Percentiles rank a stretch among this genome's conserved stretches.
Evolutionary conservation across 2,329 filamentous ascomycete genomes (phyloP).

Genomic region (Paraconiothyrium sp.): DNA sequence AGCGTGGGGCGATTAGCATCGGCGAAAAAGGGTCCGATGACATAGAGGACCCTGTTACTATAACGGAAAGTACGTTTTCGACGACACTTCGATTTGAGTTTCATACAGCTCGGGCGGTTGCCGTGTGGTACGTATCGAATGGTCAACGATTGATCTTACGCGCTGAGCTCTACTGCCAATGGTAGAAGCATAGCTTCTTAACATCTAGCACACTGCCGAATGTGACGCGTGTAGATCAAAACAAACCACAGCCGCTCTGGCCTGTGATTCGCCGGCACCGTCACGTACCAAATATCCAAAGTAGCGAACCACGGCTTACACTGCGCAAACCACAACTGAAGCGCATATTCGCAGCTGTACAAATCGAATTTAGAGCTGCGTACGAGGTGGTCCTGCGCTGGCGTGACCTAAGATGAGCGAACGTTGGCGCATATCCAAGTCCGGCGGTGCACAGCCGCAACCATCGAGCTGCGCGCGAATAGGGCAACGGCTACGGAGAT

Average conservation of each 20-base stretch:
- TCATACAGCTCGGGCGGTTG: neutral
- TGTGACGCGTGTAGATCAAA: neutral
- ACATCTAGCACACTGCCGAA: neutral
- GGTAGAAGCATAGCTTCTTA: neutral
- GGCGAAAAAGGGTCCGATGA: neutral
- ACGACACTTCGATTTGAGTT: too few relatives aligned
- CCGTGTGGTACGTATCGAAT: neutral
- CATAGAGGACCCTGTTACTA: neutral
- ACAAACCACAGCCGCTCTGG: neutral
- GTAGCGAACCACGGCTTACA: neutral
- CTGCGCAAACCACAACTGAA: conserved; percentile 4
- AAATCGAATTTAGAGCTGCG: neutral
- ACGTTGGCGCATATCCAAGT: neutral
- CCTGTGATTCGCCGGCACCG: neutral
- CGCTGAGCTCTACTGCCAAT: neutral
- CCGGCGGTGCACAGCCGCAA: conserved; percentile 15
- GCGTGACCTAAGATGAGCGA: neutral
- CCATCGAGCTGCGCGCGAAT: conserved; percentile 2
- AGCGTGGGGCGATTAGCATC: neutral
- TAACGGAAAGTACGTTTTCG: too few relatives aligned
- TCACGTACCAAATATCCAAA: neutral
- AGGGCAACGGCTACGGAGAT: conserved; percentile 11
- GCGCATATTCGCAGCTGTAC: neutral
- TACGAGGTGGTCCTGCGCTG: conserved; percentile 6
- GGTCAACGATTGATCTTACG: neutral